These are phyloP conservation scores for Pelargonium nanum DNA, from an alignment of 345 rosid species.

Conservation along the genomic window DNA sequence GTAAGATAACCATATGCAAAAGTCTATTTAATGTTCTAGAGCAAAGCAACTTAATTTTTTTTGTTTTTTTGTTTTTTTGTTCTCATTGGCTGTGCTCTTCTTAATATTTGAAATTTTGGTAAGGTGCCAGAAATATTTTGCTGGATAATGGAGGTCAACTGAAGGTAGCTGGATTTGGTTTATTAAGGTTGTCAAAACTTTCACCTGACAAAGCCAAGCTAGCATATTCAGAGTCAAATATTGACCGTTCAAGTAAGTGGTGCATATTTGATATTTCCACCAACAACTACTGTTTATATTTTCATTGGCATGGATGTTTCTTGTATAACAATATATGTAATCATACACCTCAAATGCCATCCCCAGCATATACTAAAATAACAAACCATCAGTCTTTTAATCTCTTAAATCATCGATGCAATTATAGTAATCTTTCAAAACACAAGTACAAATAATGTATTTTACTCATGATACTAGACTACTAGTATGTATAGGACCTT, in stretches of 20 bases:
- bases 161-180: slow-evolving; percentile 88
- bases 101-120: slow-evolving; percentile 72
- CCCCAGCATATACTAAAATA: neutral
- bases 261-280: neutral
- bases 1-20: slow-evolving; percentile 62
- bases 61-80: neutral
- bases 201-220: slow-evolving; percentile 50
- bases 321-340: neutral
- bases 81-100: slow-evolving; percentile 14
- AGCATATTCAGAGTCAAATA: slow-evolving; percentile 25
- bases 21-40: slow-evolving; percentile 16
- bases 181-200: slow-evolving; percentile 45
- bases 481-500: no score
- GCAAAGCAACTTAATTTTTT: slow-evolving; percentile 5
- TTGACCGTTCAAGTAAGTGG: slow-evolving; percentile 56
- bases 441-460: neutral
- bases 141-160: slow-evolving; percentile 79
- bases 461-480: neutral
- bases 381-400: neutral
- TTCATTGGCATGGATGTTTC: neutral
- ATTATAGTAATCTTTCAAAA: no score
- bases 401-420: neutral
- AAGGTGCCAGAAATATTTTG: slow-evolving; percentile 99
- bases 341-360: neutral
- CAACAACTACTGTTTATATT: neutral